Evolutionary conservation across 2,329 filamentous ascomycete species (phyloP), one percentile per base, ranked within the genome.

Genomic region (Thelonectria blattea): DNA sequence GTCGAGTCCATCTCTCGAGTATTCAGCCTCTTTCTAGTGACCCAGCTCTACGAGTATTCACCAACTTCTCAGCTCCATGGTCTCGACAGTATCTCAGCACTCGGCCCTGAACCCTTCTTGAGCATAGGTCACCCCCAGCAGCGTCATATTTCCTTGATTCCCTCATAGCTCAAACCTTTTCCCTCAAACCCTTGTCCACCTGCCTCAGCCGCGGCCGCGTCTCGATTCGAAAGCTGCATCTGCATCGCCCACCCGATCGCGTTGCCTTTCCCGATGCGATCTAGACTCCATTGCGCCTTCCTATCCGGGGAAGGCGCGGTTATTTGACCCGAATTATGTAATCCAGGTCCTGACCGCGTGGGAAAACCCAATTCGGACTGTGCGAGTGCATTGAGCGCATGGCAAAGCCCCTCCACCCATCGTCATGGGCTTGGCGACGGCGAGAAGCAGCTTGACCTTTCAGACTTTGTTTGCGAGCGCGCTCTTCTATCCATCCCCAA

Each of bases 211-310:
- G 15, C 42, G 9, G 14, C 41, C 42, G 22, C 12, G 37, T 47
- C 52, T 30, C 20, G 27, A 30, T 42, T 22, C 22, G 22, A 45
- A n/a, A n/a, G 43, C 11, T 24, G 27, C 27, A 49, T 49, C 30
- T 49, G 47, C 11, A 17, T 49, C 37, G 22, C 46, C 53, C 53
- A 50, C 46, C 37, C 14, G 37, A 56, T 50, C 53, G 46, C 43
- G 20, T 24, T 56, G 53, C 46, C 46, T 56, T 56, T 56, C 53
- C 53, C 45, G 24, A 50, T 56, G 17, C 2, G 46, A 9, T n/a
- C 46, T 56, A 56, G 53, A 14, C 8, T 22, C 17, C 4, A 50
- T 20, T 30, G 32, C n/a, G 15, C 6, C 18, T 45, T 56, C 53
- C 53, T 50, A 41, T 50, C 18, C 17, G 1, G 46, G 53, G 9